Base-by-base conservation (phyloP, 176 grass and related monocot species). In the Bromus sterilis region DNA sequence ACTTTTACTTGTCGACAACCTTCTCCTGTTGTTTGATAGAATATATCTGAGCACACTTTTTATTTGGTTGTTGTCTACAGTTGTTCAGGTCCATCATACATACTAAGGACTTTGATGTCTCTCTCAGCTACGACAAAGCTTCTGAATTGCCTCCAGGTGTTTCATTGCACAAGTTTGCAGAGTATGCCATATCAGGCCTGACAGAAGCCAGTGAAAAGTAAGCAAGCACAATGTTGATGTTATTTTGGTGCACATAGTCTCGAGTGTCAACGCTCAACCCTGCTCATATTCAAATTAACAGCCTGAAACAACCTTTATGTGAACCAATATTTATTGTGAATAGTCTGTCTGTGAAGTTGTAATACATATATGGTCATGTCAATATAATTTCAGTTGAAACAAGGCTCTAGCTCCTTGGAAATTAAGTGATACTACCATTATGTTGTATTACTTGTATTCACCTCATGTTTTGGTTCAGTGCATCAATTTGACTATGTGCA, bases 11-110 rank as follows among this genome's bases (percentile, higher is more conserved):
- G 18, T n/a, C 24, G 3, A 9, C 3, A 25, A 78, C 82, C 44
- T 63, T 43, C 48, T 31, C 11, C 30, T 81, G 25, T 6, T 66
- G 61, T 81, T 44, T 55, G 18, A 30, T 57, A 42, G n/a, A 18
- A 69, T 44, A 23, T 6, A 71, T 77, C 12, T 68, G 30, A 41
- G 79, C 12, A 58, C 74, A 31, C 14, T 78, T 39, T 29, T 56
- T 66, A 67, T 73, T 20, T 66, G 21, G 74, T 60, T 84, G 20
- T 59, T 70, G 51, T 86, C 29, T 91, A 76, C 79, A 98, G 97
- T 83, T 99, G 87, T 99, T 93, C 77, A 90, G 97, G 68, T 99
- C 93, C 64, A 86, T 99, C 58, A 99, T 78, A 86, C 87, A 99
- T 75, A 82, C 89, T 55, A 99, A 89, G 78, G 97, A 99, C 83